Evolutionary conservation across 129 eudicot species (phyloP).

Genomic region (Flaveria brownii): DNA sequence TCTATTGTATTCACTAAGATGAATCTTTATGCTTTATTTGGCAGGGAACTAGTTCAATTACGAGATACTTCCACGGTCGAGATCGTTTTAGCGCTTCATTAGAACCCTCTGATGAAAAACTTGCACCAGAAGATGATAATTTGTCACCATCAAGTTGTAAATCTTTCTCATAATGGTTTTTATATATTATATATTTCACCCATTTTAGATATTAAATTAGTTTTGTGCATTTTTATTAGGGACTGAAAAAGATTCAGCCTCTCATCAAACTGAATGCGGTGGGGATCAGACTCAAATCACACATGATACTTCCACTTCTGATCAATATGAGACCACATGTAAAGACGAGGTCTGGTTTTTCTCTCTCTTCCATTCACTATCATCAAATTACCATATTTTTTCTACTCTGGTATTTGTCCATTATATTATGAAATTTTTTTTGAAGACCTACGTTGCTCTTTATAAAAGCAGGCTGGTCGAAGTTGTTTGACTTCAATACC

Average conservation of each 20-base stretch:
- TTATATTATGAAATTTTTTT: constrained; percentile 10
- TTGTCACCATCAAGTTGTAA: constrained; percentile 49
- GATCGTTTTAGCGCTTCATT: constrained; percentile 35
- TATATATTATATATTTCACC: neutral
- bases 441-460: constrained; percentile 21
- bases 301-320: constrained; percentile 32
- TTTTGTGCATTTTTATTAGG: constrained; percentile 31
- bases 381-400: neutral
- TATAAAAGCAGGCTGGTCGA: constrained; percentile 35
- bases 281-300: constrained; percentile 32
- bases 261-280: constrained; percentile 29
- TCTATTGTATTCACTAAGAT: constrained; percentile 10
- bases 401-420: constrained; percentile 6
- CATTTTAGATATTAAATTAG: constrained; percentile 1
- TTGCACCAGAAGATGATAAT: constrained; percentile 37
- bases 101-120: constrained; percentile 38
- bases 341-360: constrained; percentile 46
- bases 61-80: constrained; percentile 61
- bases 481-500: constrained; percentile 33
- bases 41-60: constrained; percentile 87
- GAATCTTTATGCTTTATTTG: constrained; percentile 17
- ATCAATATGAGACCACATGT: constrained; percentile 36
- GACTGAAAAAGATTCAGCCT: constrained; percentile 33
- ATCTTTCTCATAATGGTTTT: constrained; percentile 13
- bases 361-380: neutral